Conservation (phyloP, 805 yeast genomes). For the Suhomyces kilbournensis region DNA sequence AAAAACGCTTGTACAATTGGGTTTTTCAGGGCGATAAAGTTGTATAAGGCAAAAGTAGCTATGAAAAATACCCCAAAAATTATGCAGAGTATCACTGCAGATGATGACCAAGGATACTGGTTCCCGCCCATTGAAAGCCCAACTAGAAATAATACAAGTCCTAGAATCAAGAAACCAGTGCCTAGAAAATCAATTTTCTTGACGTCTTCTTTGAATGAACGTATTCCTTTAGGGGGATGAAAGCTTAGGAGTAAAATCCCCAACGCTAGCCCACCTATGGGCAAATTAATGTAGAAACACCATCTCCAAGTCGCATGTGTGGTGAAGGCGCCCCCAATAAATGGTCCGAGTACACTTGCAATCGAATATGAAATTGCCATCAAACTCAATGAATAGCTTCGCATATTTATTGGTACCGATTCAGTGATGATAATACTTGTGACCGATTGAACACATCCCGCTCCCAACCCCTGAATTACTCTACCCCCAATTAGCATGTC, state of each 20-base stretch:
- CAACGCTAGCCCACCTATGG: slow-evolving; percentile 21
- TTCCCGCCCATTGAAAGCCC: slow-evolving; percentile 21
- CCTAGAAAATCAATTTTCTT: slow-evolving; percentile 18
- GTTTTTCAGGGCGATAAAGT: slow-evolving; percentile 12
- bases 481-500: slow-evolving; percentile 66
- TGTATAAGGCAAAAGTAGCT: slow-evolving; percentile 13
- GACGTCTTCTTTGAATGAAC: slow-evolving; percentile 12
- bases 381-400: slow-evolving; percentile 16
- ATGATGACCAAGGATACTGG: slow-evolving; percentile 18
- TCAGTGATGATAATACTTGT: slow-evolving; percentile 57
- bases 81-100: slow-evolving; percentile 15
- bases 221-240: slow-evolving; percentile 20
- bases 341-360: slow-evolving; percentile 22
- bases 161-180: slow-evolving; percentile 14
- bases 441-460: slow-evolving; percentile 60
- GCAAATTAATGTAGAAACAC: slow-evolving; percentile 24
- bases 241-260: slow-evolving; percentile 13
- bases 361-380: slow-evolving; percentile 17
- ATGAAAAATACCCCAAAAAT: slow-evolving; percentile 15
- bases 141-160: slow-evolving; percentile 16
- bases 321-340: slow-evolving; percentile 24
- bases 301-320: slow-evolving; percentile 22
- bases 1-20: slow-evolving; percentile 14
- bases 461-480: slow-evolving; percentile 68
- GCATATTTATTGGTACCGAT: slow-evolving; percentile 39